phyloP scores from a whole-genome alignment of 805 yeast genomes.

The Peterozyma xylosa region DNA sequence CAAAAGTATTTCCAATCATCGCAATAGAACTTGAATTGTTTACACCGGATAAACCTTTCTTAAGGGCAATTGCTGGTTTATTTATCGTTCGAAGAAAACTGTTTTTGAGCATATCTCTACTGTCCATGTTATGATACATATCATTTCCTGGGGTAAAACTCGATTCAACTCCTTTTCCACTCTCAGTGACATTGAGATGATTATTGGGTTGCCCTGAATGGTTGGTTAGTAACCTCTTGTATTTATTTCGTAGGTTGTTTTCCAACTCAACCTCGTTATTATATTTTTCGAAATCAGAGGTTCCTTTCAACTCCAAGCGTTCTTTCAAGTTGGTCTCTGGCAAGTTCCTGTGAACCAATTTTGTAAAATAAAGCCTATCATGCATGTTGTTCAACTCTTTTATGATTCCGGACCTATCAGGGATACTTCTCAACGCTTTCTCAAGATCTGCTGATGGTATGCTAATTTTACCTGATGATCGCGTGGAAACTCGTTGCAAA shows the following conservation, averaged over 20 bases:
- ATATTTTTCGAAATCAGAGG: slow-evolving; percentile 21
- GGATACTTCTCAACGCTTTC: neutral
- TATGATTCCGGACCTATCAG: slow-evolving; percentile 2
- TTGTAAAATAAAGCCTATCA: slow-evolving; percentile 13
- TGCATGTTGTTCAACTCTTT: slow-evolving; percentile 2
- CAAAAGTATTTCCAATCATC: neutral
- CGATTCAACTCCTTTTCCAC: slow-evolving; percentile 1
- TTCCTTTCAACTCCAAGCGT: slow-evolving; percentile 1
- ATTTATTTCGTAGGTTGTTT: slow-evolving; percentile 15
- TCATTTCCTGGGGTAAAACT: slow-evolving; percentile 4
- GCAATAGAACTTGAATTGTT: neutral
- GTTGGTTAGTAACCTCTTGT: slow-evolving; percentile 5
- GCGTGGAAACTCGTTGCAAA: too few relatives aligned
- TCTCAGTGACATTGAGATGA: neutral
- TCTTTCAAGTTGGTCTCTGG: neutral
- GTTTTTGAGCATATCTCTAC: too few relatives aligned
- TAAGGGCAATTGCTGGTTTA: too few relatives aligned
- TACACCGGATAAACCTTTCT: too few relatives aligned
- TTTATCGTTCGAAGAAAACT: too few relatives aligned
- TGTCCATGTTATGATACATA: neutral
- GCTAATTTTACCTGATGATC: too few relatives aligned
- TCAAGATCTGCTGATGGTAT: neutral
- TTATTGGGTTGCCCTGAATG: neutral
- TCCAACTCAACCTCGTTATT: slow-evolving; percentile 17
- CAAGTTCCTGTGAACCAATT: slow-evolving; percentile 16